Percentiles rank a stretch among this genome's conserved stretches.
Conservation (phyloP, 768 basidiomycete genomes). For the Leccinum truebloodii region DNA sequence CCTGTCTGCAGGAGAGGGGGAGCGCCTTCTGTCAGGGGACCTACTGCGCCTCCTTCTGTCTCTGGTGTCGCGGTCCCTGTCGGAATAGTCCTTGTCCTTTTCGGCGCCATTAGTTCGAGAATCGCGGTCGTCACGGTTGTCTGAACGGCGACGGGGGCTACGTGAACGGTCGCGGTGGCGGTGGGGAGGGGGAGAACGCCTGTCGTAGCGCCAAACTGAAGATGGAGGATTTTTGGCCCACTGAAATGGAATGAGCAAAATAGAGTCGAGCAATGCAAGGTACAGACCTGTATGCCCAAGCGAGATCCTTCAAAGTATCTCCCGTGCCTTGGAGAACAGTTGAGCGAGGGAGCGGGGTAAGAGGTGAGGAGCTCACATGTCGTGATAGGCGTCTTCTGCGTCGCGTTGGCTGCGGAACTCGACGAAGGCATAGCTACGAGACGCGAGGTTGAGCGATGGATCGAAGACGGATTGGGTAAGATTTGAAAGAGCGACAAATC, state of each 20-base stretch:
- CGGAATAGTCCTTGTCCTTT: slow-evolving; percentile 31
- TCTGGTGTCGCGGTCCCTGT: slow-evolving; percentile 38
- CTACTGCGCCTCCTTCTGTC: slow-evolving; percentile 53
- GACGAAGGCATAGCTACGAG: slow-evolving; percentile 82
- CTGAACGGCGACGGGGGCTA: slow-evolving; percentile 50
- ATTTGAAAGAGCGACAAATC: slow-evolving; percentile 37
- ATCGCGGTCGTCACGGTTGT: slow-evolving; percentile 41
- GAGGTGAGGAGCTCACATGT: slow-evolving; percentile 56
- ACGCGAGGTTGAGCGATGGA: slow-evolving; percentile 61
- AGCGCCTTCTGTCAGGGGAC: slow-evolving; percentile 48
- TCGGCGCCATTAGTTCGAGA: slow-evolving; percentile 39
- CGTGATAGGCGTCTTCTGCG: slow-evolving; percentile 82
- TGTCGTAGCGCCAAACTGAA: slow-evolving; percentile 77
- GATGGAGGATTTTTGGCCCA: slow-evolving; percentile 86
- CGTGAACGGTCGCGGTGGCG: slow-evolving; percentile 52
- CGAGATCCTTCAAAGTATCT: slow-evolving; percentile 72
- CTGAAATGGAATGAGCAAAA: slow-evolving; percentile 35
- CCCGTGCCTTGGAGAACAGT: slow-evolving; percentile 58
- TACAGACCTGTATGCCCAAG: slow-evolving; percentile 72
- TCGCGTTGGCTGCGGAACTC: slow-evolving; percentile 79
- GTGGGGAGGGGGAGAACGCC: slow-evolving; percentile 48
- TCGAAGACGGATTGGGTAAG: slow-evolving; percentile 33
- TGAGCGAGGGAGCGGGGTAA: slow-evolving; percentile 11
- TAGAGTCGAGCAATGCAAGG: too few relatives aligned
- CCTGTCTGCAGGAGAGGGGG: slow-evolving; percentile 42